Base-by-base conservation (phyloP, 768 basidiomycete genomes). In the Tricholoma matsutake region DNA sequence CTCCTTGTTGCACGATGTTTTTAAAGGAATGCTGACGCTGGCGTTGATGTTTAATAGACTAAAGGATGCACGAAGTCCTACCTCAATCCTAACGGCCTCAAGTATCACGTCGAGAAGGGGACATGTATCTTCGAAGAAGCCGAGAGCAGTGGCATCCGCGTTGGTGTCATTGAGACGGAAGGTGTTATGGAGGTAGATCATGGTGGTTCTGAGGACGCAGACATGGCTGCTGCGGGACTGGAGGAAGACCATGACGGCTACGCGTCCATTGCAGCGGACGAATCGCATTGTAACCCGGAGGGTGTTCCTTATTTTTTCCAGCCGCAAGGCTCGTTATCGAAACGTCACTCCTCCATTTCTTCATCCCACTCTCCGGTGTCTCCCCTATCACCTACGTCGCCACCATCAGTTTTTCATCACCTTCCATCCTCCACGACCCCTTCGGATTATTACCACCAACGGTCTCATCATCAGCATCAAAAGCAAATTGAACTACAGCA, bases 41-140 rank as follows among this genome's bases (percentile, higher is more conserved):
- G 31, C 18, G 57, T 43, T 6, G 6, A 3, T n/a, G 22, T 25
- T 20, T 52, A 78, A 49, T 14, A 49, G 76, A 77, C 72, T 62
- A 69, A 76, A 1, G 83, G 83, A 4, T 86, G 85, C 65, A 79
- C 80, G 20, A 88, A 86, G 81, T 72, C 81, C 29, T 89, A 89
- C 66, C 78, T 86, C 43, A 87, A 86, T 69, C 80, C 85, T 7
- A 88, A 87, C 63, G 87, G 88, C 9, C 74, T 88, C 51, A 86
- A 86, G 68, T 87, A 89, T 65, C 87, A 88, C 64, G 71, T 85
- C 55, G 83, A 86, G 65, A 87, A 85, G 66, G 87, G 87, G 10
- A 86, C 83, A 2, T 88, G 88, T 69, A 79, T 76, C 60, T 73
- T 80, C 39, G 79, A 78, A 41, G 49, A 56, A 37, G 62, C 28